A percentile compares a stretch with the other conserved stretches of the same genome.
Evolutionary conservation across 305 asterid species (phyloP).

Genomic region (Fraxinus floribunda): DNA sequence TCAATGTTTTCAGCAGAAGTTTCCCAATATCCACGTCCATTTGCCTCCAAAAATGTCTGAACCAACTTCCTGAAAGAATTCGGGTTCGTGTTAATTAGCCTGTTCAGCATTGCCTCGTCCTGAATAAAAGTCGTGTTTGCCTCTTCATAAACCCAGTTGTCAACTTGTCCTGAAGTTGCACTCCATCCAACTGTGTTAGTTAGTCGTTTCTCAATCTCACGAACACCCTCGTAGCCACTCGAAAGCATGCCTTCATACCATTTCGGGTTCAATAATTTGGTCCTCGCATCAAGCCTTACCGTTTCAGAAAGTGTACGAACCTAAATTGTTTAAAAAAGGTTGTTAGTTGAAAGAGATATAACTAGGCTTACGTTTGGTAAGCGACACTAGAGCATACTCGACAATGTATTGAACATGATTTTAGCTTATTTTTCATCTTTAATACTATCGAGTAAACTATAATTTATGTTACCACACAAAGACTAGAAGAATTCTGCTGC

Average conservation of each 20-base stretch:
- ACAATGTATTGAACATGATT: neutral
- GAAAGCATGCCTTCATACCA: conserved; percentile 99
- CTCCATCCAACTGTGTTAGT: conserved; percentile 99
- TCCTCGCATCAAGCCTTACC: conserved; percentile 87
- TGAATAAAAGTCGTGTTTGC: conserved; percentile 88
- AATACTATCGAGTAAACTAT: neutral
- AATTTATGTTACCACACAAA: neutral
- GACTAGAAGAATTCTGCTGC: neutral
- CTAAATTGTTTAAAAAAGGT: conserved; percentile 31
- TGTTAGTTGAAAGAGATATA: neutral
- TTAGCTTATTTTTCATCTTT: neutral
- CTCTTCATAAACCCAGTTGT: conserved; percentile 98
- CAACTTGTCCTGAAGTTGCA: conserved; percentile 97
- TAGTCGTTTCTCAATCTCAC: conserved; percentile 86
- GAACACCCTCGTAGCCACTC: conserved; percentile 87
- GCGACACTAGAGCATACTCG: neutral
- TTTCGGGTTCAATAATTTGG: conserved; percentile 89
- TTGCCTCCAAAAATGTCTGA: conserved; percentile 95
- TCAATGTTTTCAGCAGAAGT: conserved; percentile 82
- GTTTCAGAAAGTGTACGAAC: conserved; percentile 94
- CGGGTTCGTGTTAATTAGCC: conserved; percentile 88
- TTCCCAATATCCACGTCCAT: conserved; percentile 98
- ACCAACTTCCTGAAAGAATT: conserved; percentile 89
- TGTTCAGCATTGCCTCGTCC: conserved; percentile 89
- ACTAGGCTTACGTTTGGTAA: neutral